Conservation (phyloP, 257 asterid species). For the Nicotiana obtusifolia region DNA sequence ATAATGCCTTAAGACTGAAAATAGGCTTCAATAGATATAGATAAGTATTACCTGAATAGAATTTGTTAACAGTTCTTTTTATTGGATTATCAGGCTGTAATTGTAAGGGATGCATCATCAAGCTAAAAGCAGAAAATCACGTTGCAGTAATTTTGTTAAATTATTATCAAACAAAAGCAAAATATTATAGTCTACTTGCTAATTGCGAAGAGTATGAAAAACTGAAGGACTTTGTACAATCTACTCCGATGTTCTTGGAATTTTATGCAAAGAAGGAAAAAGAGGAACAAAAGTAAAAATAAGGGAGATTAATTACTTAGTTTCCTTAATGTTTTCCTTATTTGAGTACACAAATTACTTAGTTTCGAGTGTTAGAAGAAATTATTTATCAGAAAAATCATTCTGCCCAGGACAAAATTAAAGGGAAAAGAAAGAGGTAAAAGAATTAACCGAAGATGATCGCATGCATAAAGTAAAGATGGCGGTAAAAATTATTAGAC, state of each 20-base stretch:
- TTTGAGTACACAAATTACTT: neutral
- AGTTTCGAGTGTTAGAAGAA: neutral
- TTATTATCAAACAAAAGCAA: neutral
- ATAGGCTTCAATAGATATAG: too few relatives aligned
- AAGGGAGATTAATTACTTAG: neutral
- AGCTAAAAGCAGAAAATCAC: too few relatives aligned
- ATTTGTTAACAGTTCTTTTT: too few relatives aligned
- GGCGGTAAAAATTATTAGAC: neutral
- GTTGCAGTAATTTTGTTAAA: too few relatives aligned
- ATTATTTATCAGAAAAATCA: neutral
- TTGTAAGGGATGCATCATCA: too few relatives aligned
- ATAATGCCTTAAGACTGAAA: too few relatives aligned
- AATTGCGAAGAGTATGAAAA: neutral
- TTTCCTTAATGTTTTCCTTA: neutral
- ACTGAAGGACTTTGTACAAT: neutral
- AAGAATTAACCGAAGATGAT: neutral
- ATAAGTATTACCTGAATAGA: too few relatives aligned
- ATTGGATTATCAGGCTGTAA: too few relatives aligned
- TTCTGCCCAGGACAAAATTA: neutral
- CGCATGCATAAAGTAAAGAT: neutral
- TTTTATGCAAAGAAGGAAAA: neutral
- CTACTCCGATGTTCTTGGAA: neutral
- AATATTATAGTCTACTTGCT: neutral
- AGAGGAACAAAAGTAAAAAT: neutral
- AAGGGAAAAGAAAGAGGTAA: neutral